Conservation (phyloP, 306 rosid species). For the barrel medic (Medicago truncatula) region MtrunA17r5.0-ANR NC_053048.1:9314501-9315000, state of each 20-base stretch:
- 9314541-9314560: constrained; percentile 11
- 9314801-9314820: no score
- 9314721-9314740: constrained; percentile 29
- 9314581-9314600: constrained; percentile 41
- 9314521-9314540: not conserved
- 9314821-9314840: no score
- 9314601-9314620: not conserved
- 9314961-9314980: no score
- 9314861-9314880: no score
- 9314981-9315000: no score
- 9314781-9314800: no score
- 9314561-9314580: constrained; percentile 57
- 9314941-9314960: no score
- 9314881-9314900: no score
- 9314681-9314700: constrained; percentile 38
- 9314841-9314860: no score
- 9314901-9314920: no score
- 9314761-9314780: constrained; percentile 10
- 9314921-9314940: no score
- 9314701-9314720: constrained; percentile 32
- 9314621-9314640: constrained; percentile 21
- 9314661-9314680: constrained; percentile 42
- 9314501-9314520: no score
- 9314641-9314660: constrained; percentile 36
- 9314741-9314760: constrained; percentile 26